Conservation (phyloP, 2,329 filamentous ascomycete species). For the Mycosphaerelloides madeirae region DNA sequence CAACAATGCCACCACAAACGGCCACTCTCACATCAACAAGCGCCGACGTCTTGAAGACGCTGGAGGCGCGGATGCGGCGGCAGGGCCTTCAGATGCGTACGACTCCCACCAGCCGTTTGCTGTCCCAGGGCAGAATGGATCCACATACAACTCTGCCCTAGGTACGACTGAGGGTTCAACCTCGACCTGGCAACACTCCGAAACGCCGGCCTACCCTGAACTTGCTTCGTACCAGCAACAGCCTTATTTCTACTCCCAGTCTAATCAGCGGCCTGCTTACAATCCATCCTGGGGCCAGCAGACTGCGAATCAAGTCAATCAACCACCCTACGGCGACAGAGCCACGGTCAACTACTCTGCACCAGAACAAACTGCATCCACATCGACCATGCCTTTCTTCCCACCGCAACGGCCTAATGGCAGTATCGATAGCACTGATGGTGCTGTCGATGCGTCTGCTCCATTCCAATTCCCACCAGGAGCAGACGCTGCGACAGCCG, state of each 20-base stretch:
- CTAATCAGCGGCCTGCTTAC: constrained; percentile 16
- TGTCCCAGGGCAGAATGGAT: constrained; percentile 4
- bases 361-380: constrained; percentile 10
- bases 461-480: constrained; percentile 5
- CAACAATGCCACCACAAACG: not conserved
- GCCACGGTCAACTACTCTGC: constrained; percentile 10
- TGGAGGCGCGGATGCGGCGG: not conserved
- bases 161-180: constrained; percentile 10
- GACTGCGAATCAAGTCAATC: constrained; percentile 7
- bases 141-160: constrained; percentile 6
- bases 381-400: constrained; percentile 20
- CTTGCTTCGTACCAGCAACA: constrained; percentile 25
- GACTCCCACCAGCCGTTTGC: not conserved
- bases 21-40: constrained; percentile 4
- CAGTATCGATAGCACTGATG: constrained; percentile 7
- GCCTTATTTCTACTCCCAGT: constrained; percentile 28
- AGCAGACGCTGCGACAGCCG: constrained; percentile 6
- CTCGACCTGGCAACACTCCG: constrained; percentile 11
- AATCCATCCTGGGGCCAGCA: constrained; percentile 22
- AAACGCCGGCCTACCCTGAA: constrained; percentile 22
- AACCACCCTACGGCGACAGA: constrained; percentile 3
- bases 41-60: constrained; percentile 5
- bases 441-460: constrained; percentile 7
- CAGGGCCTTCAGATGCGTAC: constrained; percentile 1
- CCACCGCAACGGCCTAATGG: constrained; percentile 7